A percentile compares a stretch with the other conserved stretches of the same genome.
Evolutionary conservation across 257 asterid species (phyloP).

Genomic region (Schizonepeta tenuifolia): DNA sequence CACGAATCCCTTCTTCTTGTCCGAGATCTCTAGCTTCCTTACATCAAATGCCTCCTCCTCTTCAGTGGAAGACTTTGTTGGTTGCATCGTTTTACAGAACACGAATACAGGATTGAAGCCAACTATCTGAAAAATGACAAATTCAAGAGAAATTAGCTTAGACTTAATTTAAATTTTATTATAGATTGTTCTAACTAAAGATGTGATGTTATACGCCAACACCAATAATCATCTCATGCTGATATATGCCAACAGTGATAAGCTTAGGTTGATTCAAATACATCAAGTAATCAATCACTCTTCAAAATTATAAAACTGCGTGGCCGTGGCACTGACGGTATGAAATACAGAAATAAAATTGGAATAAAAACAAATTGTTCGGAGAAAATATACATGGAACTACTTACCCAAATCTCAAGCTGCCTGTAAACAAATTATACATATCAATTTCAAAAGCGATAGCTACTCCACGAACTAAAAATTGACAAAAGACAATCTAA

Average conservation of each 20-base stretch:
- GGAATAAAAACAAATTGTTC: too few relatives aligned
- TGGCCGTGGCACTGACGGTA: too few relatives aligned
- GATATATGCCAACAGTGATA: neutral
- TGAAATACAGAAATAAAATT: neutral
- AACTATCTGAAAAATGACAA: neutral
- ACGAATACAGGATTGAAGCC: neutral
- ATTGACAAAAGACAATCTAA: neutral
- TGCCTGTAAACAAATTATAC: neutral
- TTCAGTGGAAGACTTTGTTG: constrained; percentile 29
- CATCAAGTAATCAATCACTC: neutral
- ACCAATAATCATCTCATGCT: neutral
- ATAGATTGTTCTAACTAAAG: too few relatives aligned
- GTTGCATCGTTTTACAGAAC: constrained; percentile 40
- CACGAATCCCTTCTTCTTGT: constrained; percentile 68
- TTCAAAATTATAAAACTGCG: neutral
- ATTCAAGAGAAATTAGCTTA: neutral
- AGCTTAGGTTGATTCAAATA: neutral
- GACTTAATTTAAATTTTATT: too few relatives aligned
- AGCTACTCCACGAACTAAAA: neutral
- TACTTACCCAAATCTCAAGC: too few relatives aligned
- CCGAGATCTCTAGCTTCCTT: constrained; percentile 68
- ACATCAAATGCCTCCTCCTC: constrained; percentile 50
- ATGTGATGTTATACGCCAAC: neutral
- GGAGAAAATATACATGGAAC: too few relatives aligned
- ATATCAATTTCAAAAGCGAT: neutral